Percentiles rank a stretch among this genome's conserved stretches.
These are phyloP conservation scores for Termitomyces bulborhizus DNA, from an alignment of 768 basidiomycete genomes.

Conservation along the genomic window DNA sequence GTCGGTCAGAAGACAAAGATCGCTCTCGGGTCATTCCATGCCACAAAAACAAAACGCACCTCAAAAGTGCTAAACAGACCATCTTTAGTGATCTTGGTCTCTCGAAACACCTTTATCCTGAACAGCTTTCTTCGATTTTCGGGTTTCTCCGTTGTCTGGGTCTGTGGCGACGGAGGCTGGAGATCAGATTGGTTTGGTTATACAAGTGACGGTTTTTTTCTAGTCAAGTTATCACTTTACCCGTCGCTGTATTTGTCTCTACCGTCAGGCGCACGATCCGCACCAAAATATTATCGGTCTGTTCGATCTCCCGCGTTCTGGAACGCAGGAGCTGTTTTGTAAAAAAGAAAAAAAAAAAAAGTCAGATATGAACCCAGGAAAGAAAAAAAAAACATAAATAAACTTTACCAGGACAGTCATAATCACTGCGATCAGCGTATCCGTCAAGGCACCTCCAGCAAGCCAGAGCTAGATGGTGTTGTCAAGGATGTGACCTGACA, in stretches of 20 bases:
- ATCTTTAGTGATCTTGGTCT: constrained; percentile 2
- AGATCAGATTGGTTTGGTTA: not conserved
- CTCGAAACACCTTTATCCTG: constrained; percentile 6
- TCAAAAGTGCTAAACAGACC: not conserved
- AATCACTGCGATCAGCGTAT: constrained; percentile 7
- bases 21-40: no score
- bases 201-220: not conserved
- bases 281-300: constrained; percentile 6
- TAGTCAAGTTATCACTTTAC: not conserved
- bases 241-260: constrained; percentile 10
- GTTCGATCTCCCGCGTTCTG: constrained; percentile 3
- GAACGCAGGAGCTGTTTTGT: constrained; percentile 8
- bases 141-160: not conserved
- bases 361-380: not conserved
- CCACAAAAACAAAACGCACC: not conserved
- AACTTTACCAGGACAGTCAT: constrained; percentile 6
- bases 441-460: constrained; percentile 9
- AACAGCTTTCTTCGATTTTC: not conserved
- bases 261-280: constrained; percentile 12
- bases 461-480: constrained; percentile 7
- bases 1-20: not conserved
- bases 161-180: constrained; percentile 5
- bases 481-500: not conserved
- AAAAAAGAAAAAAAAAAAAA: not conserved
- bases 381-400: not conserved